Evolutionary conservation across 2,329 filamentous ascomycete genomes (phyloP).

Genomic region (Ophiostoma quercus): DNA sequence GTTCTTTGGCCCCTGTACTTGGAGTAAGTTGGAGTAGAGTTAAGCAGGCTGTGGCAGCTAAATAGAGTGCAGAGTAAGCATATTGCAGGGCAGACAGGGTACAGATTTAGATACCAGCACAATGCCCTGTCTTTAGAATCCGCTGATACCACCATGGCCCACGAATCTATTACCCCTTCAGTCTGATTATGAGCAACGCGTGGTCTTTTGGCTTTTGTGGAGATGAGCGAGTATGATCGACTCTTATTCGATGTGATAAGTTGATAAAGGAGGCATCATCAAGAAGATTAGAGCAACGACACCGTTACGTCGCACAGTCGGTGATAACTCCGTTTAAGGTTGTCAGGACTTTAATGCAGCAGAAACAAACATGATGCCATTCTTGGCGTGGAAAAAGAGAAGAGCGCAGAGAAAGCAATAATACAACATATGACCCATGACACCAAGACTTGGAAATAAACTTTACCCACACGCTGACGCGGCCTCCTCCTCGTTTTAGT

Average conservation of each 20-base stretch:
- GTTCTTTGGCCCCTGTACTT: conserved; percentile 1
- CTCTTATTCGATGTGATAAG: not conserved
- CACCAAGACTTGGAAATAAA: conserved; percentile 4
- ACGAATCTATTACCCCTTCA: not conserved
- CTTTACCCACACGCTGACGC: conserved; percentile 26
- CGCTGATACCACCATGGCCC: too few species aligned
- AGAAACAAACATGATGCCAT: conserved; percentile 13
- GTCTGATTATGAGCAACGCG: conserved; percentile 11
- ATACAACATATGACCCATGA: not conserved
- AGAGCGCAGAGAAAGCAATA: not conserved
- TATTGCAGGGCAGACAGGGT: too few species aligned
- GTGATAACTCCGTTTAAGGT: conserved; percentile 11
- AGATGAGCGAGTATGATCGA: not conserved
- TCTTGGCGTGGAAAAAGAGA: not conserved
- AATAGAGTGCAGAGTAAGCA: not conserved
- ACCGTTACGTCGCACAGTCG: not conserved
- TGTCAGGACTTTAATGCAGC: conserved; percentile 1
- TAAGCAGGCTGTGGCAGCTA: not conserved
- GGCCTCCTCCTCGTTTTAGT: conserved; percentile 25
- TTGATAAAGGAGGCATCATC: not conserved
- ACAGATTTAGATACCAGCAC: not conserved
- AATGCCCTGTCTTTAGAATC: not conserved
- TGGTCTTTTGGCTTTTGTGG: conserved; percentile 9
- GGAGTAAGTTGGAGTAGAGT: too few species aligned
- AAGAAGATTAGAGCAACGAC: not conserved